Evolutionary conservation across 176 grass and related monocot genomes (phyloP).

Genomic region (Zoysia pacifica): DNA sequence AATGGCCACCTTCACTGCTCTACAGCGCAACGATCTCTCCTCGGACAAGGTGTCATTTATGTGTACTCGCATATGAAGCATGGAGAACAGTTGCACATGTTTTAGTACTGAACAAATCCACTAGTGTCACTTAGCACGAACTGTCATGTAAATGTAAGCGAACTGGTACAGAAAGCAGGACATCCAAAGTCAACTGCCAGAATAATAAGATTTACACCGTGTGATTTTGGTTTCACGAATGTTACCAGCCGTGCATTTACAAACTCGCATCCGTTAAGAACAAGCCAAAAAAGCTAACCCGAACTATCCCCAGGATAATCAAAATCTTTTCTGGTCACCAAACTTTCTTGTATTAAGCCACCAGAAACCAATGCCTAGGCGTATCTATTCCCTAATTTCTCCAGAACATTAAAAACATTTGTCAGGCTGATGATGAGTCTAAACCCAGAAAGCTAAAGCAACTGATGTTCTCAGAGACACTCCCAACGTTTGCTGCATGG

Average conservation of each 20-base stretch:
- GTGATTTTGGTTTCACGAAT: not conserved
- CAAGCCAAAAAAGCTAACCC: not conserved
- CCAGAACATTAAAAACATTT: not conserved
- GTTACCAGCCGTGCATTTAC: not conserved
- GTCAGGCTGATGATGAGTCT: not conserved
- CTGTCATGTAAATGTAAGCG: too few species aligned
- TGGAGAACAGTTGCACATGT: too few species aligned
- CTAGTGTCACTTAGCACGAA: too few species aligned
- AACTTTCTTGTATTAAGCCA: not conserved
- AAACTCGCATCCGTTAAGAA: not conserved
- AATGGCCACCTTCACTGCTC: too few species aligned
- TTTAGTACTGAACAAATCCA: too few species aligned
- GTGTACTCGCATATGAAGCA: too few species aligned
- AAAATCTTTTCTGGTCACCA: constrained; percentile 24
- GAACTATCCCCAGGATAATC: constrained; percentile 3
- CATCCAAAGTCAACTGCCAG: not conserved
- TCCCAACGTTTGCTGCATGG: constrained; percentile 1
- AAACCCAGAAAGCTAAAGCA: constrained; percentile 24
- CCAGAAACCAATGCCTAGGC: constrained; percentile 29
- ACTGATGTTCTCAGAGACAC: constrained; percentile 24
- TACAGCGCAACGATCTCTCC: too few species aligned
- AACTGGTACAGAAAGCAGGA: not conserved
- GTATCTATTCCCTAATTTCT: constrained; percentile 4
- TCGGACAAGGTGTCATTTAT: too few species aligned
- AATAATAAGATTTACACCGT: not conserved